Base-by-base conservation (phyloP, 805 yeast species). In the Lipomyces anomalus region DNA sequence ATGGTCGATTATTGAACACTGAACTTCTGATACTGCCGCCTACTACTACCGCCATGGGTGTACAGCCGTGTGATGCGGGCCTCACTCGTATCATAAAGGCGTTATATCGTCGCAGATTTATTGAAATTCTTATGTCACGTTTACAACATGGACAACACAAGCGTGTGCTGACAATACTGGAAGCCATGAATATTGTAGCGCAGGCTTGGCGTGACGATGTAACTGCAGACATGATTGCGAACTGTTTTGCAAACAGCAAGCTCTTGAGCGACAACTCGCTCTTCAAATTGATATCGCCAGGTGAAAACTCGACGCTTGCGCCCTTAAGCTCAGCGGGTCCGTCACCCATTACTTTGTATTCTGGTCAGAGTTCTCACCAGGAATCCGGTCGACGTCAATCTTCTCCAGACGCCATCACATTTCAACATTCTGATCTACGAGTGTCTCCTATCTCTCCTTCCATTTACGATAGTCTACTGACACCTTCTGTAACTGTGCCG, bases 201-300 rank as follows among this genome's bases (percentile, higher is more conserved):
- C 49, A 47, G 21, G 55, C 46, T 1, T 50, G 55, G 55, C 21
- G 30, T 11, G 55, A 47, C 24, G 55, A 50, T 24, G 21, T 50
- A 22, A 11, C 38, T 4, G 22, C 39, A 17, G 47, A 47, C 33
- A 35, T 33, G 11, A 40, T 50, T 18, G 21, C 34, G n/a, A 29
- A 38, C 11, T 48, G 53, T 24, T 50, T 42, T 38, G 32, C 40
- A 20, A 22, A 13, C 41, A 39, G 13, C 5, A 44, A n/a, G 22
- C 34, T 4, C 48, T 30, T 4, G 24, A 13, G 11, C 11, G 30
- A 26, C 30, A 9, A 26, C 30, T 9, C 30, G 11, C n/a, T n/a
- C n/a, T n/a, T n/a, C n/a, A n/a, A n/a, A n/a, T n/a, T n/a, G n/a
- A n/a, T n/a, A n/a, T n/a, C n/a, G n/a, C n/a, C n/a, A n/a, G n/a